These are phyloP conservation scores for Betula pendula DNA, from an alignment of 306 rosid species.

Conservation along the genomic window DNA sequence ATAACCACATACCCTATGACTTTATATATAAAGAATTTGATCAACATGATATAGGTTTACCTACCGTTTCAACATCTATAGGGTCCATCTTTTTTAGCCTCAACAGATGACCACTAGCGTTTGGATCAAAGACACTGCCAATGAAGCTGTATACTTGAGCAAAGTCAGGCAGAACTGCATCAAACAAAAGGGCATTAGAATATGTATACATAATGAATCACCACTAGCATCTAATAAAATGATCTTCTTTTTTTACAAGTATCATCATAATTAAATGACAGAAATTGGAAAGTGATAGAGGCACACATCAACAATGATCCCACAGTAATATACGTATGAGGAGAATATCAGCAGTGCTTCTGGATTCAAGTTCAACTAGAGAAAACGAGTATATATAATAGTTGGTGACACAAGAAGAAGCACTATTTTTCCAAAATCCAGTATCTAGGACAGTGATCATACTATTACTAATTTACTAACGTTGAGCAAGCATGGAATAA, in stretches of 20 bases:
- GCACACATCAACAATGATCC: not conserved
- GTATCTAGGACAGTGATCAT: not conserved
- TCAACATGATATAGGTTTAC: not conserved
- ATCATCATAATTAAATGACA: not conserved
- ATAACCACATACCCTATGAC: not conserved
- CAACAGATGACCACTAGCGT: conserved; percentile 67
- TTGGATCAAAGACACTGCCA: conserved; percentile 94
- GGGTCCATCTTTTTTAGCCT: conserved; percentile 84
- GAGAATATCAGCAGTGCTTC: not conserved
- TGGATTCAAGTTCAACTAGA: not conserved
- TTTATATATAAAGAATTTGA: not conserved
- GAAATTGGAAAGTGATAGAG: too few species aligned
- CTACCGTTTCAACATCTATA: conserved; percentile 91
- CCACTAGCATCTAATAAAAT: not conserved
- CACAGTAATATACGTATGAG: not conserved
- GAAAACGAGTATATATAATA: not conserved
- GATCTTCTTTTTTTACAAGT: not conserved
- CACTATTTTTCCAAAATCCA: not conserved
- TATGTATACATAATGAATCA: not conserved
- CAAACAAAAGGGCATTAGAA: conserved; percentile 9
- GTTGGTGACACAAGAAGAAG: too few species aligned
- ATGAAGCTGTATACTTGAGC: conserved; percentile 80
- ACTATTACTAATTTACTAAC: not conserved
- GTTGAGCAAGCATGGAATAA: not conserved
- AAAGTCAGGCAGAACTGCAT: conserved; percentile 97